Base-by-base conservation (phyloP, 2,329 filamentous ascomycete genomes). In the Lizonia empirigonia region DNA sequence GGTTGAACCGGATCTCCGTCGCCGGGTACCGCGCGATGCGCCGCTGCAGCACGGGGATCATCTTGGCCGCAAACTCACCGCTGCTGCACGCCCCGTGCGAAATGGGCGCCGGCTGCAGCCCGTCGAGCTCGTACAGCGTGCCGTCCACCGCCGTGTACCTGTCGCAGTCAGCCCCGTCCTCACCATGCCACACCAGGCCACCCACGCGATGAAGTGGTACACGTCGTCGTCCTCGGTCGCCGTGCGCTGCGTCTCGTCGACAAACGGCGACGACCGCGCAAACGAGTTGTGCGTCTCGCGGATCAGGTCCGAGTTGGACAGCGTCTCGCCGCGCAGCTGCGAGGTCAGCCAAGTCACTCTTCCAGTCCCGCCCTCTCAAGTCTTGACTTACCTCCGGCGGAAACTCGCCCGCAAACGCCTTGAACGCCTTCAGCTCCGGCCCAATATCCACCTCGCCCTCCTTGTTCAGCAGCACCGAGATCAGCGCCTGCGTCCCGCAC, bases 401-500 rank as follows among this genome's bases (percentile, higher is more conserved):
- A 67, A 97, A 89, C 16, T 85, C 87, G 62, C 89, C 86, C 39
- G 91, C 90, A 76, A 96, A 97, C 36, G 94, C 90, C 72, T 90
- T 90, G 78, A 96, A 96, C 54, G 90, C 86, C 55, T 77, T 77
- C 59, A 96, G 80, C 59, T 84, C 80, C 3, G 78, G 70, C 44
- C 92, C 92, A 56, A 96, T 85, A 26, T 91, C 82, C 40, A 96
- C 82, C 34, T 82, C 77, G 32, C 73, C 80, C 37, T 83, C 82
- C 74, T 95, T 89, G 78, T 99, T 99, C 61, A 99, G 80, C 24
- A 97, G 82, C 46, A 97, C 90, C 44, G 89, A 94, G 32, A 99
- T 84, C 37, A 99, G 84, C 3, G 94, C 94, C 74, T 99, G 94
- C 13, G 94, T 99, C 35, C 92, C 94, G 77, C 94, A 99, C 7